Conservation (phyloP, 139 green algal genomes). For the Marvania coccoides region DNA sequence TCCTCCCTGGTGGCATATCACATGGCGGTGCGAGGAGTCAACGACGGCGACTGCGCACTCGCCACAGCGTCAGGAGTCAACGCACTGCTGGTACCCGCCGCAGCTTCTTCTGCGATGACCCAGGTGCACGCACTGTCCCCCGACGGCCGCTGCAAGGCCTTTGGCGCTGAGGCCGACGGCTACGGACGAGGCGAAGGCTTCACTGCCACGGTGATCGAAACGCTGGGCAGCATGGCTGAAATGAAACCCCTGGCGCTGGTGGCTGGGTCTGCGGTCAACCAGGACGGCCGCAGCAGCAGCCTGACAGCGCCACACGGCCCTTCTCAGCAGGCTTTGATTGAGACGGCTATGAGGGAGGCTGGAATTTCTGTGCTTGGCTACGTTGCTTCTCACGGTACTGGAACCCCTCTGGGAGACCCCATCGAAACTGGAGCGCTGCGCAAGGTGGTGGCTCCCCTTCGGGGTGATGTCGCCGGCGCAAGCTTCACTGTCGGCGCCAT, state of each 20-base stretch:
- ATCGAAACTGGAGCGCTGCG: slow-evolving; percentile 67
- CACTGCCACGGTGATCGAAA: slow-evolving; percentile 41
- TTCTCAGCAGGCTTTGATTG: slow-evolving; percentile 58
- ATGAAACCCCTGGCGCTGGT: slow-evolving; percentile 36
- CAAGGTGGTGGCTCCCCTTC: slow-evolving; percentile 36
- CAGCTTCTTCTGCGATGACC: slow-evolving; percentile 62
- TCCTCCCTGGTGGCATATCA: slow-evolving; percentile 72
- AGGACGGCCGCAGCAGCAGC: slow-evolving; percentile 77
- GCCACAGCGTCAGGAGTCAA: slow-evolving; percentile 54
- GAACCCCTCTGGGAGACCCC: slow-evolving; percentile 74
- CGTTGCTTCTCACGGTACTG: slow-evolving; percentile 43
- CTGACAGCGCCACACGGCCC: slow-evolving; percentile 80
- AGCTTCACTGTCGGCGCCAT: slow-evolving; percentile 49
- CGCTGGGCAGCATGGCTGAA: background rate
- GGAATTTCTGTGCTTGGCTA: slow-evolving; percentile 2
- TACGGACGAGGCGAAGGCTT: slow-evolving; percentile 81
- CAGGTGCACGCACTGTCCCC: slow-evolving; percentile 37
- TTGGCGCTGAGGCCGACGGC: slow-evolving; percentile 69
- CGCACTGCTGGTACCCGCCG: slow-evolving; percentile 55
- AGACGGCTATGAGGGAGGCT: slow-evolving; percentile 30
- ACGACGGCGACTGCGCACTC: slow-evolving; percentile 24
- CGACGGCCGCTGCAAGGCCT: slow-evolving; percentile 76
- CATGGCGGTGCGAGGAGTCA: slow-evolving; percentile 41
- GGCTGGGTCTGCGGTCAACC: slow-evolving; percentile 68
- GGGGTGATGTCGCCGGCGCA: background rate